Conservation (phyloP, 1,139 yeast genomes). For the Kurtzmaniella natalensis region DNA sequence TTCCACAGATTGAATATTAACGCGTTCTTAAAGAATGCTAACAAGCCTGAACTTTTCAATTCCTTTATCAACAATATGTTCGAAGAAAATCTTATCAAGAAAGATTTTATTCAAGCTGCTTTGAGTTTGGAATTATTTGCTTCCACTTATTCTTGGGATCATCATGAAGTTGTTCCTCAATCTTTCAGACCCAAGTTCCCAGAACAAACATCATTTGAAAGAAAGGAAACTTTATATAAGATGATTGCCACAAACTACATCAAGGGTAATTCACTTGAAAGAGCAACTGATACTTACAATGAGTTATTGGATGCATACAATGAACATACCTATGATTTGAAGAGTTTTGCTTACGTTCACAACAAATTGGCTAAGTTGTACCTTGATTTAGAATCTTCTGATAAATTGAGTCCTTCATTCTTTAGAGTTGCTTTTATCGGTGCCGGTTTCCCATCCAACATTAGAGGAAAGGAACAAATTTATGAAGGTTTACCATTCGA, state of each 20-base stretch:
- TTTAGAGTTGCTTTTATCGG: slow-evolving; percentile 82
- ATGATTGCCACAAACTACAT: slow-evolving; percentile 70
- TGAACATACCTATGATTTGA: slow-evolving; percentile 68
- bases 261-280: slow-evolving; percentile 70
- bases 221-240: slow-evolving; percentile 71
- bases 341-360: slow-evolving; percentile 72
- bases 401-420: slow-evolving; percentile 71
- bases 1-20: slow-evolving; percentile 76
- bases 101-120: slow-evolving; percentile 78
- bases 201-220: slow-evolving; percentile 72
- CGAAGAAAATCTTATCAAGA: slow-evolving; percentile 56
- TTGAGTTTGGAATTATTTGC: slow-evolving; percentile 75
- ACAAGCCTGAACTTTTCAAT: slow-evolving; percentile 76
- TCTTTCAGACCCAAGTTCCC: slow-evolving; percentile 71
- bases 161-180: slow-evolving; percentile 51
- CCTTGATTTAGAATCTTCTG: slow-evolving; percentile 63
- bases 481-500: slow-evolving; percentile 88
- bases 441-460: slow-evolving; percentile 74
- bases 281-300: slow-evolving; percentile 73
- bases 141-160: slow-evolving; percentile 74
- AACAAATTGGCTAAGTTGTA: slow-evolving; percentile 65
- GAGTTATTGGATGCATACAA: slow-evolving; percentile 76
- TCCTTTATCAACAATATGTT: slow-evolving; percentile 74
- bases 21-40: slow-evolving; percentile 72
- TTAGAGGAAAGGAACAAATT: slow-evolving; percentile 72